These are phyloP conservation scores for Cicer pinnatifidum DNA, from an alignment of 306 rosid species.

Conservation along the genomic window DNA sequence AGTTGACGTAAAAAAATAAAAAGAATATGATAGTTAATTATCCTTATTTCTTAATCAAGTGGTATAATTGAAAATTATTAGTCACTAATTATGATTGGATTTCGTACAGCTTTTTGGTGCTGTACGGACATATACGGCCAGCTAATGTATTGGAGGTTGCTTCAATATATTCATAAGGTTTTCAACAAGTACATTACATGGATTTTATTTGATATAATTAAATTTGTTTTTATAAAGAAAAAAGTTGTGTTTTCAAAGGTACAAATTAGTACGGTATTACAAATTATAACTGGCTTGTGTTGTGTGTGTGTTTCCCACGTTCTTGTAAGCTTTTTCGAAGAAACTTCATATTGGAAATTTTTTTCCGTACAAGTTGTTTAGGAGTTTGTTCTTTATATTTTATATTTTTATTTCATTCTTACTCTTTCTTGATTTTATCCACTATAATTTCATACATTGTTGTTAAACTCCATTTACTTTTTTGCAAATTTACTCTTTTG, in stretches of 20 bases:
- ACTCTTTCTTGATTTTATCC: background rate
- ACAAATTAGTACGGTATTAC: constrained; percentile 20
- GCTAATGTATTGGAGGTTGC: constrained; percentile 18
- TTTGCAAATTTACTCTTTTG: too few relatives aligned
- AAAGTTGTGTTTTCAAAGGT: background rate
- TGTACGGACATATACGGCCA: constrained; percentile 45
- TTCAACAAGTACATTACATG: background rate
- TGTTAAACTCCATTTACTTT: too few relatives aligned
- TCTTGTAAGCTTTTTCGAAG: background rate
- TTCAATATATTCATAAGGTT: background rate
- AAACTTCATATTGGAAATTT: background rate
- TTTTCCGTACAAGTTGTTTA: background rate
- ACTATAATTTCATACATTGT: too few relatives aligned
- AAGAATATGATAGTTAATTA: too few relatives aligned
- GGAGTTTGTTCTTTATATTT: background rate
- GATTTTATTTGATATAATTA: background rate
- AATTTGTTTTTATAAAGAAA: background rate
- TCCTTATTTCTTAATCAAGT: constrained; percentile 10
- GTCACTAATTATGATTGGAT: constrained; percentile 1
- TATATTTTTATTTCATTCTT: background rate
- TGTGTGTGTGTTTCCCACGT: constrained; percentile 19
- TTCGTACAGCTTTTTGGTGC: constrained; percentile 22
- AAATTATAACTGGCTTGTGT: background rate
- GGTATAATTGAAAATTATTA: constrained; percentile 13
- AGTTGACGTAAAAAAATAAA: too few relatives aligned